These are phyloP conservation scores for Suhomyces kilbournensis DNA, from an alignment of 805 yeast genomes.

Conservation along the genomic window DNA sequence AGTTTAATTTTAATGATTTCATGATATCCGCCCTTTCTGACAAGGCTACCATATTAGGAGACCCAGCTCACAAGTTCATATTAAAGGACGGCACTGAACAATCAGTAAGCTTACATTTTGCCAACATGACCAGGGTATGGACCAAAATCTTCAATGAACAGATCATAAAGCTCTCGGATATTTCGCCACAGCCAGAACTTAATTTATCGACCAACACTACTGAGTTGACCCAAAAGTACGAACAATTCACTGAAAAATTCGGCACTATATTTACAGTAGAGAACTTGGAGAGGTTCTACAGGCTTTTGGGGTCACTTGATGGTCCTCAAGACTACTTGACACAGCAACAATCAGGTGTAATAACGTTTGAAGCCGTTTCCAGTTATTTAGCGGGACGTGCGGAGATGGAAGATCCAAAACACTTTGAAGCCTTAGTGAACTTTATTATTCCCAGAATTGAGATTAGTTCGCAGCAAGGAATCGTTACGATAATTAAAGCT, in stretches of 20 bases:
- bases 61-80: slow-evolving; percentile 20
- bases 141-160: slow-evolving; percentile 23
- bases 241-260: not conserved
- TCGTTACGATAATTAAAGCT: not conserved
- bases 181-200: not conserved
- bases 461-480: not conserved
- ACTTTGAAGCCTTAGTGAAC: not conserved
- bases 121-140: slow-evolving; percentile 30
- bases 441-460: not conserved
- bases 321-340: not conserved
- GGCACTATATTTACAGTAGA: not conserved
- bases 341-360: not conserved
- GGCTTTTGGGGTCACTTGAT: not conserved
- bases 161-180: slow-evolving; percentile 13
- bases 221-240: not conserved
- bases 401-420: not conserved
- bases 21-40: slow-evolving; percentile 28
- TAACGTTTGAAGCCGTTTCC: slow-evolving; percentile 1
- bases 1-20: slow-evolving; percentile 27
- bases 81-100: slow-evolving; percentile 10
- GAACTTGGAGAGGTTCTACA: slow-evolving; percentile 4
- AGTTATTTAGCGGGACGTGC: not conserved
- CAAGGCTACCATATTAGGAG: slow-evolving; percentile 28
- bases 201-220: not conserved
- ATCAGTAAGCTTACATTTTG: slow-evolving; percentile 23